phyloP scores from a whole-genome alignment of 805 yeast genomes.

The Sugiyamaella chiloensis region DNA sequence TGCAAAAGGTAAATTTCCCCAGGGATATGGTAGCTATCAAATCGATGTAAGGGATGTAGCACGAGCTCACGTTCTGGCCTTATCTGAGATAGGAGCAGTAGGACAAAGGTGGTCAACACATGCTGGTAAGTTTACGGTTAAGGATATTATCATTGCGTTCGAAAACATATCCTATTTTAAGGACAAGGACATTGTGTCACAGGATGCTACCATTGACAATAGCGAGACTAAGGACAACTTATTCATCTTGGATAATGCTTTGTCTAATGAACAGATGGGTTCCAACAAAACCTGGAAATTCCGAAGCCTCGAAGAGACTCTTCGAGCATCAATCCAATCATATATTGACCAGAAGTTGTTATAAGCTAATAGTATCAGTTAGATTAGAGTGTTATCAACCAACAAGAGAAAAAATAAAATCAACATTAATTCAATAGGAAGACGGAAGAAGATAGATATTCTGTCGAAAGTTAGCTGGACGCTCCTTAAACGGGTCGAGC shows the following conservation, averaged over 20 bases:
- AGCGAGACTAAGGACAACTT: neutral
- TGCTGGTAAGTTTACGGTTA: neutral
- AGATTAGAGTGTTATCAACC: too few relatives aligned
- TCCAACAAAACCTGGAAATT: neutral
- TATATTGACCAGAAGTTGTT: neutral
- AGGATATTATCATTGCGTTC: neutral
- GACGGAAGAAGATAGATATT: too few relatives aligned
- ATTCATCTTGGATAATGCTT: neutral
- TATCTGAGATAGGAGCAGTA: conserved; percentile 34
- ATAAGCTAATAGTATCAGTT: neutral
- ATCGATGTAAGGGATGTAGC: conserved; percentile 66
- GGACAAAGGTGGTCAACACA: conserved; percentile 16
- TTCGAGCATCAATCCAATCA: neutral
- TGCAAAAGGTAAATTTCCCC: neutral
- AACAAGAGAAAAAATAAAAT: too few relatives aligned
- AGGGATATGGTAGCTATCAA: conserved; percentile 20
- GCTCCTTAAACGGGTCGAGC: too few relatives aligned
- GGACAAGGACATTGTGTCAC: neutral
- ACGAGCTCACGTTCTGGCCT: conserved; percentile 50
- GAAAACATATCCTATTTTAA: neutral
- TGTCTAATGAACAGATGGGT: neutral
- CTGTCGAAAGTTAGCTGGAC: too few relatives aligned
- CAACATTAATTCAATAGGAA: too few relatives aligned
- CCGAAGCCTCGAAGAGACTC: neutral
- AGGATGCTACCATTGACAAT: neutral